Evolutionary conservation across 2,329 filamentous ascomycete genomes (phyloP), one percentile per base, ranked within the genome.

Genomic region (Hypocrella siamensis): DNA sequence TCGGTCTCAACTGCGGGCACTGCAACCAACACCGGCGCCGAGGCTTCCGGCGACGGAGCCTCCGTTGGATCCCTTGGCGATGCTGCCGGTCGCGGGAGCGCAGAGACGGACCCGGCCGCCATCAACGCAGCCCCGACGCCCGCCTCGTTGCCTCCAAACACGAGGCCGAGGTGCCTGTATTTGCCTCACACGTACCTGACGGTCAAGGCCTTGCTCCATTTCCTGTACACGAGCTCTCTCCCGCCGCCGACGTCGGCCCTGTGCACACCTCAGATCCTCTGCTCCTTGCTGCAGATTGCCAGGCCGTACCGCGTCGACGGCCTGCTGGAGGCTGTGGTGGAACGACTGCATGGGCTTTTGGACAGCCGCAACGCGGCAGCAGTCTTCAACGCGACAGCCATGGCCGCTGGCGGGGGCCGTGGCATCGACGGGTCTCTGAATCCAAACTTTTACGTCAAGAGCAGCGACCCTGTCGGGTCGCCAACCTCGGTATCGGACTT

Each of bases 331-430:
- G 84, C 84, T 1, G 83, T 92, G 2, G 83, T 96, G 8, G 85
- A 96, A 53, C 74, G 88, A 6, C 65, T 98, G 0, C 90, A 98
- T 47, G 70, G 81, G 19, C 71, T 92, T 1, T 70, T 98, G 4
- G 90, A 98, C 51, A 90, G 83, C 30, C 72, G 88, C 29, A 98
- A 96, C 43, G 88, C 90, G 0, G 90, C 90, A 0, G 90, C 90
- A 5, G 86, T 98, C 0, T 98, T 98, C 63, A 98, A 98, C 42
- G 90, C 90, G 0, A 90, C 88, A 0, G 90, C 90, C 32, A 96
- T 96, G 90, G 90, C 86, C 1, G 90, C 90, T 2, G 90, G 90
- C 9, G 86, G 90, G 17, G 90, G 90, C 1, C 74, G 85, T 30
- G 81, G 82, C 30, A 82, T 88, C 18, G 76, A 79, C 32, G 82